These are phyloP conservation scores for Boletus sp. DNA, from an alignment of 1,284 basidiomycete species.

Conservation along the genomic window DNA sequence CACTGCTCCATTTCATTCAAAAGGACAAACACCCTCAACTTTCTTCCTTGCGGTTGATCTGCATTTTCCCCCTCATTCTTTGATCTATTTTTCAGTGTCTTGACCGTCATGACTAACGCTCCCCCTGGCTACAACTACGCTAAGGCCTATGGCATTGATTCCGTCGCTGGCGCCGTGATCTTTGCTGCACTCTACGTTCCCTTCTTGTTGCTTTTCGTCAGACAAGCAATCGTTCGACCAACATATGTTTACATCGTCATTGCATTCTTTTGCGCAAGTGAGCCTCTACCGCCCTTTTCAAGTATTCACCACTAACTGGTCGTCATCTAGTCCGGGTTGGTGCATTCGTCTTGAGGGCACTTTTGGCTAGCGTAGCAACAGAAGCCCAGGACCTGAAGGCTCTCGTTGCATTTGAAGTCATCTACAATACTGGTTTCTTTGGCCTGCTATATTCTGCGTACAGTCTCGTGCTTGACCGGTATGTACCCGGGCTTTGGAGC, in stretches of 20 bases:
- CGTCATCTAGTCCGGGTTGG: constrained; percentile 28
- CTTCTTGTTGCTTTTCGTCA: constrained; percentile 36
- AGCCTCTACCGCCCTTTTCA: constrained; percentile 18
- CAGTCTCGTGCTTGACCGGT: constrained; percentile 35
- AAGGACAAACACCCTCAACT: constrained; percentile 5
- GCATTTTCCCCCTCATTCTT: neutral
- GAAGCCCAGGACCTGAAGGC: constrained; percentile 24
- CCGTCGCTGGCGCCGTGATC: constrained; percentile 41
- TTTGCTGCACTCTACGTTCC: constrained; percentile 45
- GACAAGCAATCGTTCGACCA: constrained; percentile 35
- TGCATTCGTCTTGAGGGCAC: constrained; percentile 32
- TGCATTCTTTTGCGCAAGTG: constrained; percentile 45
- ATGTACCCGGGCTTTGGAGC: constrained; percentile 1
- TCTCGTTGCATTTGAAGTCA: constrained; percentile 28
- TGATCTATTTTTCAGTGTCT: neutral
- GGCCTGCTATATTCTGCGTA: constrained; percentile 35
- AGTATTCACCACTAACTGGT: neutral
- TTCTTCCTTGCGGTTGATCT: constrained; percentile 21
- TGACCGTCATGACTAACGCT: constrained; percentile 16
- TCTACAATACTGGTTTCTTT: constrained; percentile 37
- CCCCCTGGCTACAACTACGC: constrained; percentile 37
- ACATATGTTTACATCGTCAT: constrained; percentile 42
- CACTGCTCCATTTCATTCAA: constrained; percentile 11
- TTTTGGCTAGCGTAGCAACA: constrained; percentile 25
- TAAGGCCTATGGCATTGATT: constrained; percentile 38